Evolutionary conservation across 306 rosid species (phyloP), one percentile per base, ranked within the genome.

Genomic region (Senna siamea): DNA sequence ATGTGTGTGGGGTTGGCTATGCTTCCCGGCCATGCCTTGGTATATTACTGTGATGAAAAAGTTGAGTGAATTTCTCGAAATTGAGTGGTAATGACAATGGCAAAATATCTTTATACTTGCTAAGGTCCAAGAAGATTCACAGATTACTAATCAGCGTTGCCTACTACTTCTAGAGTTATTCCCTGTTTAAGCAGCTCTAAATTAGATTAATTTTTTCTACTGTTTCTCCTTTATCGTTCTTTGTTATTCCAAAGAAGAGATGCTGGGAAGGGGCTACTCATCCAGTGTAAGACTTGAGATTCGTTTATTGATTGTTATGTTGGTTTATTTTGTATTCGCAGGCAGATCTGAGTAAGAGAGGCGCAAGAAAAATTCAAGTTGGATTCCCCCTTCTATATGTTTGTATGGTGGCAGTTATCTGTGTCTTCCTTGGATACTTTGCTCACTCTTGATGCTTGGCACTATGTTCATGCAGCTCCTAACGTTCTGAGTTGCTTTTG

Each of bases 301-400:
- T 75, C 60, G 61, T 61, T 67, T 76, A 51, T 46, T 57, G 50
- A 78, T 23, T 56, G 56, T 51, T 62, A 70, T 41, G 43, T 54
- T 66, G 60, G 32, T 34, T 59, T 13, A 12, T 53, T 35, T 60
- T 60, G 12, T 72, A 57, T 65, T 74, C 80, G 82, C 90, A 94
- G 97, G 80, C 80, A 19, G 86, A 84, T 65, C 76, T 92, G 85
- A 78, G 85, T 60, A 74, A 65, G 58, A 76, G 66, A 77, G 81
- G 85, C 23, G 79, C 85, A 63, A 82, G 77, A 74, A 83, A 47
- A 44, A 87, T 89, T 48, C 93, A 88, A 64, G 86, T 81, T 0
- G 97, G 96, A 43, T 92, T 92, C 76, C 97, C 99, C 37, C 83
- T 83, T 75, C 74, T 94, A 47, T 92, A 81, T 80, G 91, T 90